These are phyloP conservation scores for Penicillium sp. DNA, from an alignment of 2,329 filamentous ascomycete species.

Conservation along the genomic window DNA sequence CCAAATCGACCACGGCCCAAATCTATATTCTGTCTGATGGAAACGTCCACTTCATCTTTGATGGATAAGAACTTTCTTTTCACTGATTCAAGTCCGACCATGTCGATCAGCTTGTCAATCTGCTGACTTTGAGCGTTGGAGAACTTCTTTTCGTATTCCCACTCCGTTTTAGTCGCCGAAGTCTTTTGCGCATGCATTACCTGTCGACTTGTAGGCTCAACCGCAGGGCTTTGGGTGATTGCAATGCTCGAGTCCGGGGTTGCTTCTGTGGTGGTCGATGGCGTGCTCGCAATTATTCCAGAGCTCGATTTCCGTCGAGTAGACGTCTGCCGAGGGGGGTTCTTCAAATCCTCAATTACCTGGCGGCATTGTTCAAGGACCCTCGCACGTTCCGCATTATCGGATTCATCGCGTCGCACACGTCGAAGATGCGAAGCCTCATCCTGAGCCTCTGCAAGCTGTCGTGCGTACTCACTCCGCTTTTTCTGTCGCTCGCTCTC, in stretches of 20 bases:
- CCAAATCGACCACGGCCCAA: constrained; percentile 61
- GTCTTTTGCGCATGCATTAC: background rate
- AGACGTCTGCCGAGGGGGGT: background rate
- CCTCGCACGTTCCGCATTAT: constrained; percentile 20
- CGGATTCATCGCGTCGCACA: constrained; percentile 15
- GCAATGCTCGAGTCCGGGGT: too few species aligned
- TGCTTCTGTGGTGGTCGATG: background rate
- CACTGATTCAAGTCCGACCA: constrained; percentile 69
- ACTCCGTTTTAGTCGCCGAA: constrained; percentile 51
- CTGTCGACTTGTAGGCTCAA: background rate
- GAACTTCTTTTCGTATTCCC: constrained; percentile 58
- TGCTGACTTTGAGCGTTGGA: constrained; percentile 53
- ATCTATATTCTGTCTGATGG: constrained; percentile 56
- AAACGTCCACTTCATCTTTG: constrained; percentile 62
- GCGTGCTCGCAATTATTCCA: background rate
- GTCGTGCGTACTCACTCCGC: constrained; percentile 19
- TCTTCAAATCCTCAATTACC: constrained; percentile 19
- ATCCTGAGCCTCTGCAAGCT: constrained; percentile 25
- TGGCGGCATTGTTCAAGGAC: constrained; percentile 20
- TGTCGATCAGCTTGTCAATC: constrained; percentile 64
- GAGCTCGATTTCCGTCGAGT: background rate
- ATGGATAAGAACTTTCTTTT: constrained; percentile 63
- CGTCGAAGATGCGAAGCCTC: constrained; percentile 23
- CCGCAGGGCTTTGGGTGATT: background rate
- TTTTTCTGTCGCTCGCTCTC: constrained; percentile 32